A percentile compares a stretch with the other conserved stretches of the same genome.
phyloP scores from a whole-genome alignment of 306 rosid genomes.

The Spatholobus suberectus region DNA sequence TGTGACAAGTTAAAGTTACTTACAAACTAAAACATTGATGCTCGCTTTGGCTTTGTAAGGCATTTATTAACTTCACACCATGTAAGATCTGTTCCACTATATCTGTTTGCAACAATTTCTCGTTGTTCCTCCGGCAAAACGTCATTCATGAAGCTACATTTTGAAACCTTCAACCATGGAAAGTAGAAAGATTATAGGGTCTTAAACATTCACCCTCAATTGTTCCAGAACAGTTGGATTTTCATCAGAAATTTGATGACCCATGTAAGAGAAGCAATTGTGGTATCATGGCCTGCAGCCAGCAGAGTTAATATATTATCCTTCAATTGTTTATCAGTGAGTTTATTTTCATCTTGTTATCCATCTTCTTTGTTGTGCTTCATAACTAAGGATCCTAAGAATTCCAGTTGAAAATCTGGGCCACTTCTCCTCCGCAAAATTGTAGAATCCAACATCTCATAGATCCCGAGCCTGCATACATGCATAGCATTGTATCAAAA shows the following conservation, averaged over 20 bases:
- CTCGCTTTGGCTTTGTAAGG: conserved; percentile 80
- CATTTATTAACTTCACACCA: conserved; percentile 82
- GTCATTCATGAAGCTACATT: neutral
- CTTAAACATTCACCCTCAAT: conserved; percentile 58
- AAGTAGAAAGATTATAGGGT: neutral
- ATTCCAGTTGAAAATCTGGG: conserved; percentile 70
- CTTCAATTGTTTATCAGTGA: conserved; percentile 77
- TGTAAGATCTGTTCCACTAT: conserved; percentile 65
- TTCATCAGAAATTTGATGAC: conserved; percentile 75
- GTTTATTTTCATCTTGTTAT: conserved; percentile 65
- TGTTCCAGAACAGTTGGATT: conserved; percentile 70
- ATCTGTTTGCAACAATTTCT: conserved; percentile 63
- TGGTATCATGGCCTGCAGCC: conserved; percentile 92
- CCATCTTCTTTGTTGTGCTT: conserved; percentile 62
- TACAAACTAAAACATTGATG: neutral
- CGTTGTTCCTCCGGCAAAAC: conserved; percentile 76
- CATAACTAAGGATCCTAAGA: conserved; percentile 72
- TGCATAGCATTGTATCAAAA: neutral
- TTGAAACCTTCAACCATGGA: neutral
- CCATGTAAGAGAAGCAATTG: conserved; percentile 95
- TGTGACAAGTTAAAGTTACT: conserved; percentile 14
- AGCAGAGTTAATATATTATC: conserved; percentile 81
- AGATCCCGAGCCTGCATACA: conserved; percentile 72
- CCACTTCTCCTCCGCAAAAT: conserved; percentile 69
- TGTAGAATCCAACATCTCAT: conserved; percentile 72